Evolutionary conservation across 805 yeast species (phyloP).

Genomic region (Wickerhamomyces kurtzmanii): DNA sequence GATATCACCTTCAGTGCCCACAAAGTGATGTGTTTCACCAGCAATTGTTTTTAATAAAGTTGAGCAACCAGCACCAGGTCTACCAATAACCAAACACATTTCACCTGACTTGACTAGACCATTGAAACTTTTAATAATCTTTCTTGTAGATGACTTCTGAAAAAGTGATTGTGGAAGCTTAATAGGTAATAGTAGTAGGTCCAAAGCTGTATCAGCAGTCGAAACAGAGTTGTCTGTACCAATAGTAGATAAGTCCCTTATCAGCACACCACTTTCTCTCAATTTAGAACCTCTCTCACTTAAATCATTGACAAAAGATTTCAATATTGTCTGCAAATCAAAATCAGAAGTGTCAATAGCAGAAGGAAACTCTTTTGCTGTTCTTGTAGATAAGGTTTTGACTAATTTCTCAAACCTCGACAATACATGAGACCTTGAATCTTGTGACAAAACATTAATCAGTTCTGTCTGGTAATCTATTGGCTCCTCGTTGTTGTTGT

Average conservation of each 20-base stretch:
- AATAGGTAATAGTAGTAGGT: conserved; percentile 21
- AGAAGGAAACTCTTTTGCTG: neutral
- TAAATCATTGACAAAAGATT: conserved; percentile 26
- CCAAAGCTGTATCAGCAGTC: conserved; percentile 29
- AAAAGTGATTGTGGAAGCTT: no score
- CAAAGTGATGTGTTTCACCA: conserved; percentile 32
- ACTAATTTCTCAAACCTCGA: conserved; percentile 1
- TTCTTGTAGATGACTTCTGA: no score
- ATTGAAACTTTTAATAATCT: conserved; percentile 28
- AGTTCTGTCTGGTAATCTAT: no score
- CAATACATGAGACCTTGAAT: no score
- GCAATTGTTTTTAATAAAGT: conserved; percentile 36
- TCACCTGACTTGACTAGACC: conserved; percentile 40
- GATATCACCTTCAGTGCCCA: conserved; percentile 27
- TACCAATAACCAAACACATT: conserved; percentile 42
- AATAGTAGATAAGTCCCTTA: conserved; percentile 22
- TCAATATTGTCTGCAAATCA: conserved; percentile 26
- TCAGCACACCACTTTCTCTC: conserved; percentile 32
- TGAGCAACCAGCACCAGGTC: conserved; percentile 62
- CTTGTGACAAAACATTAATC: no score
- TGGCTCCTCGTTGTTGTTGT: no score
- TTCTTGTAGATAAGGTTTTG: conserved; percentile 1
- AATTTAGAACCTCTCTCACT: conserved; percentile 34
- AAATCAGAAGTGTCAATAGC: conserved; percentile 23
- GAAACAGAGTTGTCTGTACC: conserved; percentile 31